A percentile compares a stretch with the other conserved stretches of the same genome.
These are phyloP conservation scores for Amborella trichopoda DNA, from an alignment of 164 flowering plant genomes.

Conservation along the genomic window DNA sequence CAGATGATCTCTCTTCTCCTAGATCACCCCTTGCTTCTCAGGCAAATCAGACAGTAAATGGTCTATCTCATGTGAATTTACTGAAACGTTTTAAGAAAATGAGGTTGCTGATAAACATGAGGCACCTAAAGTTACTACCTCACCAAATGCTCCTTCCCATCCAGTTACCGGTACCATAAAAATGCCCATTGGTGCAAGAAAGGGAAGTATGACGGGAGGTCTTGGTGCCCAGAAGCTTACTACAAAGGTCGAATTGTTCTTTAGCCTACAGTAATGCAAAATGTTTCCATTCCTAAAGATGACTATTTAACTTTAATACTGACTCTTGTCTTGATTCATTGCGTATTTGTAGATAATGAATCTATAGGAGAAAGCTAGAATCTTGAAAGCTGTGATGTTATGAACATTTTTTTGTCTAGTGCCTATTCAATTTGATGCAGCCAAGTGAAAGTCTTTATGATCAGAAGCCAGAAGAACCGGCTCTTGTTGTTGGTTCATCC, in stretches of 20 bases:
- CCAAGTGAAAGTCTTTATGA: conserved; percentile 87
- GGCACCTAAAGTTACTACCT: conserved; percentile 43
- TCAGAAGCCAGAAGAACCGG: conserved; percentile 89
- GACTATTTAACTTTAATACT: no score
- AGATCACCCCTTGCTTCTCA: conserved; percentile 72
- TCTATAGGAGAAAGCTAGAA: no score
- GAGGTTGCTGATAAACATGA: conserved; percentile 33
- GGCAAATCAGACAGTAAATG: conserved; percentile 37
- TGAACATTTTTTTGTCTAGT: neutral
- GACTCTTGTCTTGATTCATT: no score
- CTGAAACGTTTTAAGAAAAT: conserved; percentile 40
- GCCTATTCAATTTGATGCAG: conserved; percentile 26
- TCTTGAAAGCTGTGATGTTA: no score
- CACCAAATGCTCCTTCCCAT: no score
- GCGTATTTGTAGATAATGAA: no score
- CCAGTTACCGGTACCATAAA: no score
- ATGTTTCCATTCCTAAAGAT: no score
- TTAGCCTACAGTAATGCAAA: no score
- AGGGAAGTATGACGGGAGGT: conserved; percentile 70
- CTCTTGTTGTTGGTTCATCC: conserved; percentile 38
- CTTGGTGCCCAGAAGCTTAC: conserved; percentile 94
- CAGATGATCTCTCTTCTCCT: conserved; percentile 56
- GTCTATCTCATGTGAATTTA: conserved; percentile 37
- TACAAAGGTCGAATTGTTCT: no score
- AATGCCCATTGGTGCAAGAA: conserved; percentile 82